These are phyloP conservation scores for Kluyveromyces dobzhanskii DNA, from an alignment of 805 yeast species.

Conservation along the genomic window DNA sequence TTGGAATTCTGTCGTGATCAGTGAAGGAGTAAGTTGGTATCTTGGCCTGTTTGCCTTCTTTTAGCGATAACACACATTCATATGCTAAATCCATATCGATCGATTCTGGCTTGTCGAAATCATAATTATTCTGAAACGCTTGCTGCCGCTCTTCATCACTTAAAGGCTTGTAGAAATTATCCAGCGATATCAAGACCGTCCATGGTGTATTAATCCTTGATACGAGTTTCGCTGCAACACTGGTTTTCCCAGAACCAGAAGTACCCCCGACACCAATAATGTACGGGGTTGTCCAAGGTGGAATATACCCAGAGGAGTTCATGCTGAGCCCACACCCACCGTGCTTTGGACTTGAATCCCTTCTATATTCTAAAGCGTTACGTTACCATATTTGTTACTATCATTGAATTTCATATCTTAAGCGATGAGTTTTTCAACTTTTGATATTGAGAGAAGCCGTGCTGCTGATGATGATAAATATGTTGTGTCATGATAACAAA, in stretches of 20 bases:
- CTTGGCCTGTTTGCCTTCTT: conserved; percentile 57
- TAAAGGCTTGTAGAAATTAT: conserved; percentile 82
- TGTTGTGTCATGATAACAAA: no score
- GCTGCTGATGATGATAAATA: no score
- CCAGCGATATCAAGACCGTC: conserved; percentile 85
- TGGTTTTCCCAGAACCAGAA: conserved; percentile 89
- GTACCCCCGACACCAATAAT: conserved; percentile 83
- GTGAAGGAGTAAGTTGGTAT: conserved; percentile 67
- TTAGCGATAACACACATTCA: conserved; percentile 54
- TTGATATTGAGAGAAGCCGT: no score
- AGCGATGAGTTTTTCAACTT: no score
- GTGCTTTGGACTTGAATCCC: no score
- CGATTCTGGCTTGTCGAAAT: conserved; percentile 83
- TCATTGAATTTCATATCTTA: no score
- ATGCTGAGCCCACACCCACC: not conserved
- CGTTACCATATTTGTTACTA: no score
- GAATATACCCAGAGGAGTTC: conserved; percentile 37
- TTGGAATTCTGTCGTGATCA: conserved; percentile 52
- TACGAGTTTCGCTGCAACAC: conserved; percentile 78
- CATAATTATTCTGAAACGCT: conserved; percentile 68
- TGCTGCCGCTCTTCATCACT: conserved; percentile 45
- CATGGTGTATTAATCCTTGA: conserved; percentile 80
- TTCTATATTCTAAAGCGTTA: no score
- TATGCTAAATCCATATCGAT: conserved; percentile 69
- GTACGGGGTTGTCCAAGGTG: conserved; percentile 87